Conservation (phyloP, 2,329 filamentous ascomycete species). For the Onygena corvina region DNA sequence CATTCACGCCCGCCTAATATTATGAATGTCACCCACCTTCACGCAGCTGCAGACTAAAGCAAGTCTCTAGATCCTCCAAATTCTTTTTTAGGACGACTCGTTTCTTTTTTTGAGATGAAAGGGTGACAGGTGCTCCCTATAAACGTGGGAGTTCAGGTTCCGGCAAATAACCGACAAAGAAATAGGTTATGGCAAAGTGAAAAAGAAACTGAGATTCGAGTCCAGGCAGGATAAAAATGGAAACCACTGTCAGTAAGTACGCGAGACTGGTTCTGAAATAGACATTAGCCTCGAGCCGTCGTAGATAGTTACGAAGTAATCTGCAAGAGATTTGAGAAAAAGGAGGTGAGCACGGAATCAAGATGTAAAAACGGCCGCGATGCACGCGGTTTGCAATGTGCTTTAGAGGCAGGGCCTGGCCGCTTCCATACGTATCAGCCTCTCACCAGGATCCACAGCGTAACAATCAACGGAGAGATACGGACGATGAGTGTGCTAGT, state of each 20-base stretch:
- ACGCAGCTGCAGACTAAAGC: not conserved
- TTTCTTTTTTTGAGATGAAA: not conserved
- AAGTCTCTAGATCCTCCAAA: not conserved
- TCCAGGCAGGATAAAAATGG: not conserved
- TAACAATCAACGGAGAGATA: not conserved
- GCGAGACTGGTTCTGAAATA: no score
- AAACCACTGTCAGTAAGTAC: not conserved
- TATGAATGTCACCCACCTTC: not conserved
- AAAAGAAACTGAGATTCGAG: not conserved
- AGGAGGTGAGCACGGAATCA: no score
- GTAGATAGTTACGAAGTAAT: not conserved
- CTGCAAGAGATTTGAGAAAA: not conserved
- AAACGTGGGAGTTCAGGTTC: not conserved
- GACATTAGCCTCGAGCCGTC: not conserved
- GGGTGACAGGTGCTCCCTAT: not conserved
- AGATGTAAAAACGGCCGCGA: no score
- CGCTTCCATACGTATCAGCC: slow-evolving; percentile 12
- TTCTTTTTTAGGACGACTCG: not conserved
- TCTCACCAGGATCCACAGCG: not conserved
- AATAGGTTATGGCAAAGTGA: not conserved
- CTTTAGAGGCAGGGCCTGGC: slow-evolving; percentile 15
- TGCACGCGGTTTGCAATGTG: slow-evolving; percentile 9
- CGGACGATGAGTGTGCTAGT: not conserved
- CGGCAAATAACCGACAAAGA: not conserved
- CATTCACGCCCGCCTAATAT: not conserved